Base-by-base conservation (phyloP, 2,329 filamentous ascomycete species). In the Curvularia lunata region DNA sequence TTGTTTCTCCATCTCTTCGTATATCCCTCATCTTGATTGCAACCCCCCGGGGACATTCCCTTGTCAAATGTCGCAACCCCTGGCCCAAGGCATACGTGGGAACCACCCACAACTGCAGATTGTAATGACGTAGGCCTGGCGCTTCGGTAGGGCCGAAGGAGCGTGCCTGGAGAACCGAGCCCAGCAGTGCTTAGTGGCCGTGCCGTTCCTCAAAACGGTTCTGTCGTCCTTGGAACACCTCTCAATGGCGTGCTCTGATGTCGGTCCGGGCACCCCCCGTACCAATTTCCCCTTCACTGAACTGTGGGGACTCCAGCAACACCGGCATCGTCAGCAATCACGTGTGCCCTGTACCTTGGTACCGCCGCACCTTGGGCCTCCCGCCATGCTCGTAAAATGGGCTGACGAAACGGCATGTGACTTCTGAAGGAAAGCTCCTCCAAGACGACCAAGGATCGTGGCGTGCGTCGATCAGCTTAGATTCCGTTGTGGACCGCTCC, bases 391-490 rank as follows among this genome's bases (percentile, higher is more conserved):
- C 47, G 32, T 48, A 23, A 48, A 32, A 21, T n/a, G 4, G 16
- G 32, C 21, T 9, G 18, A n/a, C n/a, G 16, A 27, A 18, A 18
- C 12, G 8, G 5, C 47, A 49, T 49, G 49, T 52, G 48, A 53
- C 37, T 32, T 21, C 6, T 19, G 19, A 13, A 42, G 10, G 23
- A 18, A 32, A 13, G 6, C 7, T 19, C 21, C 34, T n/a, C 27
- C 19, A 42, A 32, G 21, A 21, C 46, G 28, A 30, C 49, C 50
- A 30, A 45, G 19, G 21, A 54, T 51, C 2, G 51, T 47, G 51
- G 51, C 51, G 48, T 54, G 32, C 12, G 56, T 34, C 56, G 56
- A 58, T 58, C 52, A 13, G 25, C 25, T 42, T 54, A 54, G 52
- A 42, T 42, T 28, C 52, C 52, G 51, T 4, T 38, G 19, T n/a